A percentile compares a stretch with the other conserved stretches of the same genome.
Evolutionary conservation across 495 filamentous ascomycete species (phyloP).

Genomic region (Aspergillus heteromorphus): DNA sequence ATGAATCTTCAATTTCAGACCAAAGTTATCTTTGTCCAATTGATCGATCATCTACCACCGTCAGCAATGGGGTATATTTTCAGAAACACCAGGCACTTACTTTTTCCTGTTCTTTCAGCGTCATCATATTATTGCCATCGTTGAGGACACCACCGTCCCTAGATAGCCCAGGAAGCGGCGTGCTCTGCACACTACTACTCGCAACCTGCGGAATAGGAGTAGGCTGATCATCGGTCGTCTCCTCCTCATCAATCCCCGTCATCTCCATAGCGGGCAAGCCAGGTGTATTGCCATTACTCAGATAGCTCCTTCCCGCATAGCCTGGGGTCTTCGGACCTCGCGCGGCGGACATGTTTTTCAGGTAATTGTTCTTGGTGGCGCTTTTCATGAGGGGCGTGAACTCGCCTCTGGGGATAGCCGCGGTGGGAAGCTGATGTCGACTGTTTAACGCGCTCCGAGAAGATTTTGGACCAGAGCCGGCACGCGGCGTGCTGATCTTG

Average conservation of each 20-base stretch:
- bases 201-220: conserved; percentile 67
- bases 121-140: conserved; percentile 74
- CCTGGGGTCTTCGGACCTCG: conserved; percentile 65
- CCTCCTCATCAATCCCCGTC: conserved; percentile 62
- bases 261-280: conserved; percentile 54
- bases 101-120: conserved; percentile 88
- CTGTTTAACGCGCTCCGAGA: conserved; percentile 55
- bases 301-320: conserved; percentile 54
- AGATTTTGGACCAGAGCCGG: conserved; percentile 44
- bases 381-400: conserved; percentile 94
- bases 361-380: conserved; percentile 72
- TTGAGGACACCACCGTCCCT: conserved; percentile 59
- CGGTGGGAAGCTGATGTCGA: conserved; percentile 56
- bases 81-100: conserved; percentile 35
- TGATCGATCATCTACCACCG: conserved; percentile 69
- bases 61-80: conserved; percentile 8
- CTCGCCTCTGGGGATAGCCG: conserved; percentile 60
- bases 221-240: conserved; percentile 51
- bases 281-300: conserved; percentile 59
- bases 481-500: conserved; percentile 65
- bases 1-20: conserved; percentile 94
- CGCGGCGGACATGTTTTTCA: conserved; percentile 47
- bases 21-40: conserved; percentile 93
- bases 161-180: conserved; percentile 65
- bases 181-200: conserved; percentile 73